Conservation (phyloP, 371 early-diverging fungal genomes). For the Capniomyces stellatus region DNA sequence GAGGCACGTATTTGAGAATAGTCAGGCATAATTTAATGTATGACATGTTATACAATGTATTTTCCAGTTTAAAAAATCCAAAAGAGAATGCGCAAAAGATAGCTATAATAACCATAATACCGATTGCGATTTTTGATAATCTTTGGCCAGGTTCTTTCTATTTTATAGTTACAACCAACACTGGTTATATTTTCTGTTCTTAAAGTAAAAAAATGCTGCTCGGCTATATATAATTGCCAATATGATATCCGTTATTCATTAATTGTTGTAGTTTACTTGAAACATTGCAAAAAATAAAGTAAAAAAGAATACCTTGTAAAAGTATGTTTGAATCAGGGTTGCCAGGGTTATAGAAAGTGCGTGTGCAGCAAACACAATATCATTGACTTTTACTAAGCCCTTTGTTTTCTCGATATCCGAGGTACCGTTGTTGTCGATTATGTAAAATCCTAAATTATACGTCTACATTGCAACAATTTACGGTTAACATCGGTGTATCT, state of each 20-base stretch:
- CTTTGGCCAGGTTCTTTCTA: too few species aligned
- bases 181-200: too few species aligned
- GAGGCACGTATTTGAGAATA: constrained; percentile 78
- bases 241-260: too few species aligned
- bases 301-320: too few species aligned
- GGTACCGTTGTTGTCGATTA: constrained; percentile 40
- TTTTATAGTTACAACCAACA: too few species aligned
- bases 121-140: background rate
- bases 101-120: background rate
- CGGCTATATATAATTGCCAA: too few species aligned
- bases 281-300: too few species aligned
- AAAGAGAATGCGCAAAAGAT: background rate
- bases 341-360: constrained; percentile 48
- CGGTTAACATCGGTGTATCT: too few species aligned
- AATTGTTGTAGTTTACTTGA: too few species aligned
- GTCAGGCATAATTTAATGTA: constrained; percentile 59
- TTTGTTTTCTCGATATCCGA: constrained; percentile 49
- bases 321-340: constrained; percentile 46
- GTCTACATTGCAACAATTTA: too few species aligned
- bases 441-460: constrained; percentile 59
- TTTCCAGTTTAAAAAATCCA: background rate
- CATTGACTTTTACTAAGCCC: constrained; percentile 65
- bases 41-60: constrained; percentile 44
- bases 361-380: constrained; percentile 75
- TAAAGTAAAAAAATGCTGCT: too few species aligned